These are phyloP conservation scores for Lasiosphaeria hispida DNA, from an alignment of 495 filamentous ascomycete genomes.

Conservation along the genomic window DNA sequence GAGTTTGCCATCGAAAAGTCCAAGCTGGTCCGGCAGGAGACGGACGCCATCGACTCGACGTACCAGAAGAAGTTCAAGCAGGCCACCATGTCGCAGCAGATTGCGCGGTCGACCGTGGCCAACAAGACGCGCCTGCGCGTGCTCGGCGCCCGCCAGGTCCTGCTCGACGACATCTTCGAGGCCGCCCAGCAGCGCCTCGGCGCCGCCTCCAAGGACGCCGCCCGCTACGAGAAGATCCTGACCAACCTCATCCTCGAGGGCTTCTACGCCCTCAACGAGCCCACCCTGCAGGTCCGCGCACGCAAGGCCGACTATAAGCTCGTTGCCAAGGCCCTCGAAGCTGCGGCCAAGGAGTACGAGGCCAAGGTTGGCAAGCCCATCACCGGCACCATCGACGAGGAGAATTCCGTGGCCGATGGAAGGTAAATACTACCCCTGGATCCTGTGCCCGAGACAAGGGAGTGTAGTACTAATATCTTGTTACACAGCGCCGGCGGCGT, in stretches of 20 bases:
- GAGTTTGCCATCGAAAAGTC: slow-evolving; percentile 98
- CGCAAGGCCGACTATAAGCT: slow-evolving; percentile 75
- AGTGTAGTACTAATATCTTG: background rate
- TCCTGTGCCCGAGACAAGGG: background rate
- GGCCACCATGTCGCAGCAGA: slow-evolving; percentile 94
- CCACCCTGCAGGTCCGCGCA: slow-evolving; percentile 65
- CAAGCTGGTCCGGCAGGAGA: slow-evolving; percentile 94
- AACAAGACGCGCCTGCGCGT: slow-evolving; percentile 93
- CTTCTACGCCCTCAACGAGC: slow-evolving; percentile 80
- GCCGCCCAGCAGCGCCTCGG: slow-evolving; percentile 64
- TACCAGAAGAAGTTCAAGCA: slow-evolving; percentile 99
- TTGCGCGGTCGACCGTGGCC: slow-evolving; percentile 86
- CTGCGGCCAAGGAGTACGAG: slow-evolving; percentile 78
- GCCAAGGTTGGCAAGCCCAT: slow-evolving; percentile 64
- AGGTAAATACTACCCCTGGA: slow-evolving; percentile 59
- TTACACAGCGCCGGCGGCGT: slow-evolving; percentile 74
- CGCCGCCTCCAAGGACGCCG: slow-evolving; percentile 63
- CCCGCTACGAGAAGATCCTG: slow-evolving; percentile 58
- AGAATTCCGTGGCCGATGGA: slow-evolving; percentile 73
- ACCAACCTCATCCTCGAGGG: slow-evolving; percentile 62
- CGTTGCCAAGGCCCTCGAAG: slow-evolving; percentile 70
- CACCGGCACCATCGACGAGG: slow-evolving; percentile 66
- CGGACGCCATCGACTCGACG: slow-evolving; percentile 79
- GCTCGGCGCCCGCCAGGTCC: slow-evolving; percentile 78
- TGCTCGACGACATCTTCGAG: slow-evolving; percentile 92